phyloP scores from a whole-genome alignment of 306 rosid species.

The Dicorynia guianensis region DNA sequence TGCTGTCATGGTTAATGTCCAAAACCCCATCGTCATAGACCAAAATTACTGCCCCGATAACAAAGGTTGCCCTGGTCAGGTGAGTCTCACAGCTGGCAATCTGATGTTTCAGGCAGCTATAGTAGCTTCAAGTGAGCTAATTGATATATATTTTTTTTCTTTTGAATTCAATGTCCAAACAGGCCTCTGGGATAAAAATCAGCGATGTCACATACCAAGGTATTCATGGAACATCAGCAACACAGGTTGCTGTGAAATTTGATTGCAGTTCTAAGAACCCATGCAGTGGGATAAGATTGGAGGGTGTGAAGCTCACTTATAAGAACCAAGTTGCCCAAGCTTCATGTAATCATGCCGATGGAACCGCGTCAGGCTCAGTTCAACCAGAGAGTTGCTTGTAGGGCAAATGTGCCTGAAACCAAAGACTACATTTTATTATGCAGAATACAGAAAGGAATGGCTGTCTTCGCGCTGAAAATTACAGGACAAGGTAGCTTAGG shows the following conservation, averaged over 20 bases:
- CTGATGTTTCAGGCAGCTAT: neutral
- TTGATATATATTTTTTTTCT: neutral
- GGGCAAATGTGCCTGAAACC: neutral
- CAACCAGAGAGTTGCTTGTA: slow-evolving; percentile 57
- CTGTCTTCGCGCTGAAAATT: neutral
- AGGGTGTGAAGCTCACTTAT: slow-evolving; percentile 55
- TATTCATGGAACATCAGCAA: slow-evolving; percentile 62
- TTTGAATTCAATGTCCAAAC: neutral
- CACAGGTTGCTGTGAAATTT: slow-evolving; percentile 61
- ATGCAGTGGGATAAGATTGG: slow-evolving; percentile 48
- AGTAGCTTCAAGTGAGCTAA: neutral
- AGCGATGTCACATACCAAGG: slow-evolving; percentile 53
- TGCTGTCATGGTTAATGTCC: slow-evolving; percentile 53
- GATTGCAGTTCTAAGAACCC: slow-evolving; percentile 62
- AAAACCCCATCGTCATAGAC: slow-evolving; percentile 61
- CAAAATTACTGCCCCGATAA: slow-evolving; percentile 61
- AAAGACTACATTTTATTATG: neutral
- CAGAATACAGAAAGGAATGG: neutral
- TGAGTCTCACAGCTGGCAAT: slow-evolving; percentile 8
- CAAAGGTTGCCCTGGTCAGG: slow-evolving; percentile 51
- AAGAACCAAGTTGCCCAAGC: slow-evolving; percentile 46
- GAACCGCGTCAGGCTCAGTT: slow-evolving; percentile 44
- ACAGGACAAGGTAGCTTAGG: neutral
- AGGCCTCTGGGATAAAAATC: slow-evolving; percentile 58
- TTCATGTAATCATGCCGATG: slow-evolving; percentile 48